Evolutionary conservation across 306 rosid species (phyloP).

Genomic region (Glycine tomentella): DNA sequence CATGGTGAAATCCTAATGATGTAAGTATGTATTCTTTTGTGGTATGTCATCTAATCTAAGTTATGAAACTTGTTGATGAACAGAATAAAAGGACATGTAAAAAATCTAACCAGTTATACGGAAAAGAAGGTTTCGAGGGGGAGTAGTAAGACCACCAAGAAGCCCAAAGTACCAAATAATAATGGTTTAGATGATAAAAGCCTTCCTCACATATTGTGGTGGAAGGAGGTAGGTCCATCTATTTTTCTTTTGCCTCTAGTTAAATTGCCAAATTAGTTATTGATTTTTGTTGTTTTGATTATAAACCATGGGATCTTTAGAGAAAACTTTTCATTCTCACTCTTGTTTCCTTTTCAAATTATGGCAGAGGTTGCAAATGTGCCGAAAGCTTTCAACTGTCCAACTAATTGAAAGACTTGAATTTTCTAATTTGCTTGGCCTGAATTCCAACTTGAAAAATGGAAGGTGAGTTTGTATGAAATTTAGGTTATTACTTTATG

Average conservation of each 20-base stretch:
- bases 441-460: conserved; percentile 71
- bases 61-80: conserved; percentile 24
- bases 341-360: conserved; percentile 36
- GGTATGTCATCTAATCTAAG: conserved; percentile 43
- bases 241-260: background rate
- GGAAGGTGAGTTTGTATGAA: conserved; percentile 71
- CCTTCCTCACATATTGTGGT: conserved; percentile 80
- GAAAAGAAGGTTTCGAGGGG: conserved; percentile 58
- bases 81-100: conserved; percentile 51
- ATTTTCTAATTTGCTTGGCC: conserved; percentile 87
- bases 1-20: conserved; percentile 29
- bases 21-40: conserved; percentile 21
- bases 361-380: conserved; percentile 70
- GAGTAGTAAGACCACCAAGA: conserved; percentile 64
- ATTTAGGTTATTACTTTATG: conserved; percentile 30
- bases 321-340: conserved; percentile 32
- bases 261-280: conserved; percentile 23
- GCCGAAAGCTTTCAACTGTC: conserved; percentile 77
- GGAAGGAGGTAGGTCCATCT: conserved; percentile 75
- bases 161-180: conserved; percentile 49
- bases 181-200: conserved; percentile 68
- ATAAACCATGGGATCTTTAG: conserved; percentile 29
- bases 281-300: conserved; percentile 34
- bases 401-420: conserved; percentile 76
- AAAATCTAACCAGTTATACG: conserved; percentile 51